Evolutionary conservation across 371 early-diverging fungal genomes (phyloP), one percentile per base, ranked within the genome.

Genomic region (Dinochytrium kinnereticum): DNA sequence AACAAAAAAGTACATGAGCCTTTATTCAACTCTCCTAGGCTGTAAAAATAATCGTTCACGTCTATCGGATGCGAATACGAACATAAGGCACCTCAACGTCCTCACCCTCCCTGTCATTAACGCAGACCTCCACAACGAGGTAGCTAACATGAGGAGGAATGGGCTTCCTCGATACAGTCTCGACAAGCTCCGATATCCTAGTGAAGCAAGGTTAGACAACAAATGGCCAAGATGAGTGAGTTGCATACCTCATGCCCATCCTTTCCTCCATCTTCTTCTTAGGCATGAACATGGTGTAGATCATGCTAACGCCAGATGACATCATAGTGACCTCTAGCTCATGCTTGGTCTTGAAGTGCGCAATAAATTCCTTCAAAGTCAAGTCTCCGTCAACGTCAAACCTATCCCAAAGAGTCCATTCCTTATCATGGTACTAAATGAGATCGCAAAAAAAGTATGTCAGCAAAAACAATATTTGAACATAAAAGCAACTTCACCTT

Each of bases 381-480:
- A 93, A 77, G 78, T 99, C 96, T 3, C 86, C 85, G 64, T 92
- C 84, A 65, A 99, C 87, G 71, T 96, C 96, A 76, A 99, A 93
- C 57, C 96, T 92, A 76, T 98, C 98, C 99, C 99, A 99, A 55
- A 97, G 87, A 34, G 93, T 97, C 77, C 92, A 98, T 80, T 93
- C 89, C 1, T 79, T 84, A 70, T 93, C 96, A 73, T 94, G 86
- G 86, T 96, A 96, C 88, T 92, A 68, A 26, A 57, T 1, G 7
- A 53, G 24, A 72, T n/a, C 37, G 59, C 33, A 30, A 57, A 69
- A 39, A 72, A 39, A 0, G 49, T 31, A 38, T 10, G 53, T 5
- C 17, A 70, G n/a, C 0, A 37, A 37, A 31, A 38, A 40, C 50
- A 36, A 30, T 40, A 28, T 44, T 7, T 19, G 7, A 55, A 55